phyloP scores from a whole-genome alignment of 2,329 filamentous ascomycete genomes.

The Podosphaera xanthii region DNA sequence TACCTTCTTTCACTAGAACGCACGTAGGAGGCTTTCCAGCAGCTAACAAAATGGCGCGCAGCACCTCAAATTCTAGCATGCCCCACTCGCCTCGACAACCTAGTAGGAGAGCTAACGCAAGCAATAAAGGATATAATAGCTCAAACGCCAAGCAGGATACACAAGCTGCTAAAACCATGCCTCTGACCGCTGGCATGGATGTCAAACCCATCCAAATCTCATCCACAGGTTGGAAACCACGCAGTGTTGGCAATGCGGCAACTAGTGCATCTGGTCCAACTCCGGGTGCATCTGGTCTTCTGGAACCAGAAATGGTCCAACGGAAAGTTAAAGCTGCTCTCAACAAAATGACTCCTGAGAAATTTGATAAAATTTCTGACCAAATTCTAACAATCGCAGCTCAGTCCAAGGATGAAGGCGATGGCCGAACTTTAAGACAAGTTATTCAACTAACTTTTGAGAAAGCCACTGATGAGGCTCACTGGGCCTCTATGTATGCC shows the following conservation, averaged over 20 bases:
- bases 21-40: slow-evolving; percentile 38
- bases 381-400: slow-evolving; percentile 82
- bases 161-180: slow-evolving; percentile 67
- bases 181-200: slow-evolving; percentile 63
- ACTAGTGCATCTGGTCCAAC: slow-evolving; percentile 20
- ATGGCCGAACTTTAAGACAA: slow-evolving; percentile 84
- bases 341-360: slow-evolving; percentile 99
- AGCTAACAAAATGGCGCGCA: slow-evolving; percentile 40
- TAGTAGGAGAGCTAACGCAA: slow-evolving; percentile 39
- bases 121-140: slow-evolving; percentile 31
- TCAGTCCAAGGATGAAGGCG: slow-evolving; percentile 86
- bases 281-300: slow-evolving; percentile 29
- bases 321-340: slow-evolving; percentile 95
- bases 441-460: slow-evolving; percentile 98
- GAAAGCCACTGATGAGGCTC: slow-evolving; percentile 93
- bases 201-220: slow-evolving; percentile 58
- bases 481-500: slow-evolving; percentile 98
- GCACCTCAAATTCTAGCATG: slow-evolving; percentile 32
- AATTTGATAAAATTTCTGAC: slow-evolving; percentile 86
- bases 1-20: slow-evolving; percentile 36
- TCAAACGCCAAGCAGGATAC: slow-evolving; percentile 30
- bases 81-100: slow-evolving; percentile 47
- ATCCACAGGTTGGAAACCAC: slow-evolving; percentile 72
- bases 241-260: slow-evolving; percentile 32
- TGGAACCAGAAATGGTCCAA: slow-evolving; percentile 85